Conservation (phyloP, 768 basidiomycete species). For the Leccinum pellstonianum region DNA sequence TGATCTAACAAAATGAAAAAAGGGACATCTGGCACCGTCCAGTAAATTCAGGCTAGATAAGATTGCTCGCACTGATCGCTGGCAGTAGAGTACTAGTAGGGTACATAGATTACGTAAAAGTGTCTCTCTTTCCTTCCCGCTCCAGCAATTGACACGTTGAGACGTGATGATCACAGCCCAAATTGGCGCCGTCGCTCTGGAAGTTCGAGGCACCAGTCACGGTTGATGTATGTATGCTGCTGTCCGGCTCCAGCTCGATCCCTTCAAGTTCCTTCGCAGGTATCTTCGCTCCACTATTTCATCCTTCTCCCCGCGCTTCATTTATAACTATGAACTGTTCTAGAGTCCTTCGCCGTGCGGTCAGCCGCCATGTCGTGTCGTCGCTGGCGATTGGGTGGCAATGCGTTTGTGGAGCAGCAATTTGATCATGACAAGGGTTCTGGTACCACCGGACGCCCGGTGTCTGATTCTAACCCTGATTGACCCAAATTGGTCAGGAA, state of each 20-base stretch:
- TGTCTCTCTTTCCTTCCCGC: neutral
- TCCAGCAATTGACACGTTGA: neutral
- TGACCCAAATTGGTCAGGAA: constrained; percentile 2
- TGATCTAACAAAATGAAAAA: no score
- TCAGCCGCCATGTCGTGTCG: neutral
- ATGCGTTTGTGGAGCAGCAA: neutral
- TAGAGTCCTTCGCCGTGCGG: neutral
- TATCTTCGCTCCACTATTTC: neutral
- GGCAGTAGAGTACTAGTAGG: no score
- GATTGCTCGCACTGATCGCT: neutral
- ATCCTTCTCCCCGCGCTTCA: neutral
- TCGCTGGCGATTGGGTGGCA: neutral
- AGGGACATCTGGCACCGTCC: neutral
- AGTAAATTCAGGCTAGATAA: neutral
- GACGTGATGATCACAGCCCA: constrained; percentile 6
- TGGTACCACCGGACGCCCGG: constrained; percentile 1
- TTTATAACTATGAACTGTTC: constrained; percentile 3
- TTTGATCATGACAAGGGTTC: constrained; percentile 2
- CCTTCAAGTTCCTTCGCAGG: neutral
- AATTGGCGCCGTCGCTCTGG: neutral
- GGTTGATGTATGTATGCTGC: neutral
- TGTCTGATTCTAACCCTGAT: constrained; percentile 3
- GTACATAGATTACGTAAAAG: neutral
- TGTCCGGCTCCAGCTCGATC: neutral
- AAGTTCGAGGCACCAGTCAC: neutral